Conservation (phyloP, 306 rosid genomes). For the Cicer arietinum region DNA sequence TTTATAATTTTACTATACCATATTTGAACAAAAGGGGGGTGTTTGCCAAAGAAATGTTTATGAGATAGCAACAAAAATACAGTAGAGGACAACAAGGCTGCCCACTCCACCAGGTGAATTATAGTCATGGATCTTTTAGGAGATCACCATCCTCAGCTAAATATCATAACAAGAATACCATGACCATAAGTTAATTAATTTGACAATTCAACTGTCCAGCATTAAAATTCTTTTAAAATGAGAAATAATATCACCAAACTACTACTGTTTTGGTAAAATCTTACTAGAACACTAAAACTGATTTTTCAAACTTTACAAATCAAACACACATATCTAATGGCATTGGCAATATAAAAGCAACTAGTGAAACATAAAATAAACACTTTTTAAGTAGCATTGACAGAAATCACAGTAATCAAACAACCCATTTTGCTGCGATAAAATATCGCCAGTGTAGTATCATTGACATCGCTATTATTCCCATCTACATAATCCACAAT, state of each 20-base stretch:
- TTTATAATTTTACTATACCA: slow-evolving; percentile 26
- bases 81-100: slow-evolving; percentile 9
- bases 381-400: background rate
- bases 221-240: background rate
- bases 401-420: background rate
- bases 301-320: background rate
- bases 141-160: slow-evolving; percentile 23
- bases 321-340: too few species aligned
- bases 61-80: slow-evolving; percentile 15
- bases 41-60: slow-evolving; percentile 13
- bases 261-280: background rate
- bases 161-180: background rate
- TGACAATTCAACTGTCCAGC: slow-evolving; percentile 10
- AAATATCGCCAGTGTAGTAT: background rate
- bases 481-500: too few species aligned
- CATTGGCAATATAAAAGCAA: too few species aligned
- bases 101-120: background rate
- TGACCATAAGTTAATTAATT: slow-evolving; percentile 4
- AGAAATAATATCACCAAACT: background rate
- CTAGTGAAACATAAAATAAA: background rate
- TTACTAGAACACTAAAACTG: background rate
- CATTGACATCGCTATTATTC: background rate
- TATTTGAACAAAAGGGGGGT: slow-evolving; percentile 32
- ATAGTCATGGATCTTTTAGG: background rate
- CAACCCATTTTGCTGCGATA: background rate